Conservation (phyloP, 108 stramenopile genomes). For the Cyclotella distinguenda region DNA sequence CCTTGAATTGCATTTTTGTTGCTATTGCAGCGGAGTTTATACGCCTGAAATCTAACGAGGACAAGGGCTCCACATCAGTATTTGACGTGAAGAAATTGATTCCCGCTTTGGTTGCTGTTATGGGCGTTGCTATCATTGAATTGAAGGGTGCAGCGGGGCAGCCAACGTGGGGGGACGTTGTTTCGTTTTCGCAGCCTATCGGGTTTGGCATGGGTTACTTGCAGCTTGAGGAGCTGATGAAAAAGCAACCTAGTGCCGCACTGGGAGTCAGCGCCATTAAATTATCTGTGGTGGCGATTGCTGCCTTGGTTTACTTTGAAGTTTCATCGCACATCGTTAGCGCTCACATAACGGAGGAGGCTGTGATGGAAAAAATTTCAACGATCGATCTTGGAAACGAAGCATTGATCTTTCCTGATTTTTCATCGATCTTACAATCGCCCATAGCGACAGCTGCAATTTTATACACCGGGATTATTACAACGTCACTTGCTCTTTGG, state of each 20-base stretch:
- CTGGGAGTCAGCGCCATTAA: slow-evolving; percentile 63
- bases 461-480: slow-evolving; percentile 66
- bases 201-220: slow-evolving; percentile 80
- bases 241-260: slow-evolving; percentile 62
- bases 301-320: slow-evolving; percentile 59
- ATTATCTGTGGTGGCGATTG: slow-evolving; percentile 49
- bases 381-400: slow-evolving; percentile 9
- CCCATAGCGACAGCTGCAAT: slow-evolving; percentile 63
- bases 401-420: slow-evolving; percentile 49
- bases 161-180: slow-evolving; percentile 59
- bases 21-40: slow-evolving; percentile 60
- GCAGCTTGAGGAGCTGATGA: slow-evolving; percentile 63
- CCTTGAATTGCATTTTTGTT: slow-evolving; percentile 74
- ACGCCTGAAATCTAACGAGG: slow-evolving; percentile 44
- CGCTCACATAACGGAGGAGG: slow-evolving; percentile 2
- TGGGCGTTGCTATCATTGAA: slow-evolving; percentile 71
- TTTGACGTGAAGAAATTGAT: slow-evolving; percentile 58
- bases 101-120: slow-evolving; percentile 62
- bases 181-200: slow-evolving; percentile 74
- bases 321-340: slow-evolving; percentile 39
- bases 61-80: slow-evolving; percentile 14
- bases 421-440: slow-evolving; percentile 54
- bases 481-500: slow-evolving; percentile 72
- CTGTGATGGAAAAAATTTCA: slow-evolving; percentile 7
- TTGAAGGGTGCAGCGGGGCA: slow-evolving; percentile 58